A percentile compares a stretch with the other conserved stretches of the same genome.
Conservation (phyloP, 164 flowering plant species). For the Tinospora cordifolia region DNA sequence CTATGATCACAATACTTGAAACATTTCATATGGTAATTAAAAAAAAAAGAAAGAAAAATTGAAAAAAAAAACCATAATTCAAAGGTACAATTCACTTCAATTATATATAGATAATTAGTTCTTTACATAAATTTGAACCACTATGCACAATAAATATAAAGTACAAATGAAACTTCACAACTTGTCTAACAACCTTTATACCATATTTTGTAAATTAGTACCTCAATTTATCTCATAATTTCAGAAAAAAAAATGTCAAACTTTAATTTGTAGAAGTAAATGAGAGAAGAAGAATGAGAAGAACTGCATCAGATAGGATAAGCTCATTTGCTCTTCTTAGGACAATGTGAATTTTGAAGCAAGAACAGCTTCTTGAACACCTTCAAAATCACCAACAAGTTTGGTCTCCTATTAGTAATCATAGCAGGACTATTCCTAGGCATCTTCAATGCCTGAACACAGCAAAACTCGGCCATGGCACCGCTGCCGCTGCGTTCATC, state of each 20-base stretch:
- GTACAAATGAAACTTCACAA: too few relatives aligned
- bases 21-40: not conserved
- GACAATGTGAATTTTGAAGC: slow-evolving; percentile 26
- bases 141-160: not conserved
- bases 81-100: not conserved
- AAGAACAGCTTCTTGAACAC: slow-evolving; percentile 51
- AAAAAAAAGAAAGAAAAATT: not conserved
- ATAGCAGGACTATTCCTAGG: slow-evolving; percentile 18
- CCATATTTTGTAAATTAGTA: too few relatives aligned
- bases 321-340: slow-evolving; percentile 16
- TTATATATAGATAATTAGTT: not conserved
- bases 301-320: not conserved
- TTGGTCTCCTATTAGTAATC: slow-evolving; percentile 23
- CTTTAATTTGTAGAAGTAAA: not conserved
- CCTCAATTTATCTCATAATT: not conserved
- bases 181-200: too few relatives aligned
- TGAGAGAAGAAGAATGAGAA: not conserved
- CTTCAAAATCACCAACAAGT: slow-evolving; percentile 33
- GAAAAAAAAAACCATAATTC: not conserved
- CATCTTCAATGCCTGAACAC: slow-evolving; percentile 25
- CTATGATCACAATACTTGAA: too few relatives aligned
- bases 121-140: not conserved
- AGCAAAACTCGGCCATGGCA: slow-evolving; percentile 16
- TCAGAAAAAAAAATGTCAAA: not conserved
- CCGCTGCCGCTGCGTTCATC: not conserved